Evolutionary conservation across 2,329 filamentous ascomycete genomes (phyloP).

Genomic region (Zymoseptoria tritici): DNA sequence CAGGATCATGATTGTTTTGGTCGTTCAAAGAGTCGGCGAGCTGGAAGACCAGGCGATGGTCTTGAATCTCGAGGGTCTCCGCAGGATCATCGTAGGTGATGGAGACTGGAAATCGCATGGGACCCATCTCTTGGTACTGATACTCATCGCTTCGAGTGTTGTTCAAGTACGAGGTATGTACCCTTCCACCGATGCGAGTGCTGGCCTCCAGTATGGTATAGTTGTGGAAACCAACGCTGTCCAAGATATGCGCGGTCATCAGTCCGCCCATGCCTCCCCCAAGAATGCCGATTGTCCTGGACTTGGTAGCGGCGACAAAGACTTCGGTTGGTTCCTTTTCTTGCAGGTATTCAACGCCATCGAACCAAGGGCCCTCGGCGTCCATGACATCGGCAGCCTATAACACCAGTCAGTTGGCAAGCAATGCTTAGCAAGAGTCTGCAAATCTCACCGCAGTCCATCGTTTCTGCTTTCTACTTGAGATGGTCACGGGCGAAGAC

Average conservation of each 20-base stretch:
- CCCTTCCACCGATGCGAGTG: constrained; percentile 54
- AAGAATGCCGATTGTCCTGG: constrained; percentile 54
- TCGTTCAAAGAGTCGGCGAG: constrained; percentile 53
- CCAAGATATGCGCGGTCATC: constrained; percentile 47
- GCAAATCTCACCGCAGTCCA: constrained; percentile 27
- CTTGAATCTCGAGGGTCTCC: constrained; percentile 51
- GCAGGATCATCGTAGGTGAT: constrained; percentile 45
- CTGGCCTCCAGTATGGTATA: constrained; percentile 56
- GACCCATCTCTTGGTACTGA: constrained; percentile 61
- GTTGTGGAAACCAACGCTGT: constrained; percentile 52
- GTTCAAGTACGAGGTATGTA: constrained; percentile 56
- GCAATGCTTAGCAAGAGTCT: not conserved
- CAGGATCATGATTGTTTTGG: constrained; percentile 47
- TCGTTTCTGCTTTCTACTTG: constrained; percentile 28
- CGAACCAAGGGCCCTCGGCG: constrained; percentile 56
- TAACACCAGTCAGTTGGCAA: not conserved
- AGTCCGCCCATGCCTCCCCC: constrained; percentile 60
- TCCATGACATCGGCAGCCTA: constrained; percentile 43
- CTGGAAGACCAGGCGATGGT: constrained; percentile 59
- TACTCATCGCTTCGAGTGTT: constrained; percentile 53
- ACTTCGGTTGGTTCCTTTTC: constrained; percentile 47
- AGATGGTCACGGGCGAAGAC: constrained; percentile 35
- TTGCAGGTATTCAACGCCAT: constrained; percentile 54
- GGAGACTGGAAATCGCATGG: constrained; percentile 56
- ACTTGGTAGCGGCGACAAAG: constrained; percentile 49